phyloP scores from a whole-genome alignment of 148 eudicot species.

The Rhododendron vialii region DNA sequence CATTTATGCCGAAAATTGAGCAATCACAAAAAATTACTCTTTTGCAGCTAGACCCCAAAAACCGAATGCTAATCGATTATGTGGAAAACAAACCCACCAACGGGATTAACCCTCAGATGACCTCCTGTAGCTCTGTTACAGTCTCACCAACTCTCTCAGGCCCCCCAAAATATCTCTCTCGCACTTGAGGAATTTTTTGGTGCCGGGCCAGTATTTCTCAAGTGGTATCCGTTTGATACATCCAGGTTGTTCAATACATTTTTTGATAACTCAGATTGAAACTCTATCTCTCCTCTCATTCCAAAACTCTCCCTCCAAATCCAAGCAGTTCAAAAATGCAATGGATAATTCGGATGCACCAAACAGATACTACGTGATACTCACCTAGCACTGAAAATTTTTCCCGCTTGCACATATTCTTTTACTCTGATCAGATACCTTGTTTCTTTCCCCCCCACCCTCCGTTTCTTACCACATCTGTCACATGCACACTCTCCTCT shows the following conservation, averaged over 20 bases:
- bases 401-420: background rate
- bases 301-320: too few relatives aligned
- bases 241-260: too few relatives aligned
- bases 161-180: background rate
- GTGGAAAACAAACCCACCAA: background rate
- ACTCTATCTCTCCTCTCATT: too few relatives aligned
- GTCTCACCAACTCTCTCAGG: slow-evolving; percentile 17
- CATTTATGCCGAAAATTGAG: too few relatives aligned
- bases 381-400: too few relatives aligned
- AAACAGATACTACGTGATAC: too few relatives aligned
- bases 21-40: background rate
- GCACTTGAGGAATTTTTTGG: too few relatives aligned
- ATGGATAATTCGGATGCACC: too few relatives aligned
- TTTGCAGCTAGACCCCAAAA: background rate
- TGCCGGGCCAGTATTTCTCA: too few relatives aligned
- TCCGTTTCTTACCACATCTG: background rate
- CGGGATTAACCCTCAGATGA: background rate
- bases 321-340: too few relatives aligned
- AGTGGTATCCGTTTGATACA: too few relatives aligned
- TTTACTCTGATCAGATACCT: background rate
- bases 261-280: too few relatives aligned
- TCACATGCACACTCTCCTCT: background rate
- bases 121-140: background rate
- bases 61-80: background rate
- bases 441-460: background rate